phyloP scores from a whole-genome alignment of 1,284 basidiomycete genomes.

The Tilletiaria anomala region DNA sequence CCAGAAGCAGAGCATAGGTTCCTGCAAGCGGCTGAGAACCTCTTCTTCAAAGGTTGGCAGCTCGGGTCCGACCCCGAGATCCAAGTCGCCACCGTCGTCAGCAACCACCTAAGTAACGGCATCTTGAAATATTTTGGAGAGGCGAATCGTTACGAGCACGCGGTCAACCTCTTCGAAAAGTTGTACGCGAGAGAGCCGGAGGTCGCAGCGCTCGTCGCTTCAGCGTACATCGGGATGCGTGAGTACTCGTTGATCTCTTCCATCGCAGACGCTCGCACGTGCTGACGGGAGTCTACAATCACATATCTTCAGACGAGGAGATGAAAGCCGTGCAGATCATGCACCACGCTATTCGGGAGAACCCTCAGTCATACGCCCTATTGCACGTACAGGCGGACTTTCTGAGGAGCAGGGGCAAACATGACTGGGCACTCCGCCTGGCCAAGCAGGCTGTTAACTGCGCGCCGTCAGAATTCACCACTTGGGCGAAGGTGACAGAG shows the following conservation, averaged over 20 bases:
- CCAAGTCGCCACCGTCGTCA: slow-evolving; percentile 92
- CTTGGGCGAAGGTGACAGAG: slow-evolving; percentile 95
- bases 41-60: slow-evolving; percentile 90
- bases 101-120: slow-evolving; percentile 86
- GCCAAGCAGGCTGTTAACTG: slow-evolving; percentile 89
- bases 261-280: not conserved
- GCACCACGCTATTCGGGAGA: slow-evolving; percentile 61
- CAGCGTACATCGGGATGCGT: slow-evolving; percentile 94
- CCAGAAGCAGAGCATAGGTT: slow-evolving; percentile 80
- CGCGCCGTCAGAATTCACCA: slow-evolving; percentile 92
- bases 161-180: slow-evolving; percentile 90
- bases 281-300: not conserved
- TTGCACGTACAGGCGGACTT: slow-evolving; percentile 92
- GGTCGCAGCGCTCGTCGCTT: slow-evolving; percentile 71
- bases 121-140: slow-evolving; percentile 96
- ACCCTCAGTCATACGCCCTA: slow-evolving; percentile 81
- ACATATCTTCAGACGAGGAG: slow-evolving; percentile 65
- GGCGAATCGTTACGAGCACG: slow-evolving; percentile 66
- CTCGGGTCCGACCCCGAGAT: slow-evolving; percentile 96
- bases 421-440: slow-evolving; percentile 77
- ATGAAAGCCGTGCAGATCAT: slow-evolving; percentile 95
- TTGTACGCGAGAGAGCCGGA: slow-evolving; percentile 72
- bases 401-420: slow-evolving; percentile 55
- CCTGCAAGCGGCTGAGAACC: slow-evolving; percentile 71
- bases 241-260: not conserved